A percentile compares a stretch with the other conserved stretches of the same genome.
These are phyloP conservation scores for Talaromyces sp. DNA, from an alignment of 2,329 filamentous ascomycete genomes.

Conservation along the genomic window DNA sequence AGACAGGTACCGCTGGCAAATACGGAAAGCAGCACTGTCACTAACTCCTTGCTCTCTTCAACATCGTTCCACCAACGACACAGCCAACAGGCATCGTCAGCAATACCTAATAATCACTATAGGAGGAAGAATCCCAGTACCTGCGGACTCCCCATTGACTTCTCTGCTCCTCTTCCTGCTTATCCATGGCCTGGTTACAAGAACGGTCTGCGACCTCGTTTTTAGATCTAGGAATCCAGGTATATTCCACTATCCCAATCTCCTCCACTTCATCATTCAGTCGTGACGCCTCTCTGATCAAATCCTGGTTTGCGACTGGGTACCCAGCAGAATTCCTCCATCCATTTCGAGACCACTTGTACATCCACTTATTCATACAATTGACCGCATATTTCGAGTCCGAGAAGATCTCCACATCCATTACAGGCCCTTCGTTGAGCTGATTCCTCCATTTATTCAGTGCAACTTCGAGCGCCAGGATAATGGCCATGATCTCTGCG, in stretches of 20 bases:
- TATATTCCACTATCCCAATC: not conserved
- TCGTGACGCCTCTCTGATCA: not conserved
- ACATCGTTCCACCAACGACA: not conserved
- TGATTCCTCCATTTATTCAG: not conserved
- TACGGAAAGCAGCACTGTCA: not conserved
- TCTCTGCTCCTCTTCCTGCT: not conserved
- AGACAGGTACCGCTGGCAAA: not conserved
- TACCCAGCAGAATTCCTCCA: not conserved
- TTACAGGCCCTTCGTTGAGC: not conserved
- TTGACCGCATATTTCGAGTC: slow-evolving; percentile 4
- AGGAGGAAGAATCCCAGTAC: not conserved
- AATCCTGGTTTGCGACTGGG: not conserved
- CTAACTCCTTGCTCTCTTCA: not conserved
- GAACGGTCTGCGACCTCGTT: not conserved
- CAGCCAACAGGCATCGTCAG: not conserved
- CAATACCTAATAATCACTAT: not conserved
- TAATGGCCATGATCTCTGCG: not conserved
- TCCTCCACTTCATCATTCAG: not conserved
- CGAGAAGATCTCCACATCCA: slow-evolving; percentile 3
- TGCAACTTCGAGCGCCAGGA: slow-evolving; percentile 1
- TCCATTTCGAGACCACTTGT: not conserved
- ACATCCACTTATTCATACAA: slow-evolving; percentile 10
- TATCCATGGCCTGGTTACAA: not conserved
- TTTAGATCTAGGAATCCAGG: not conserved
- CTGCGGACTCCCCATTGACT: too few species aligned